phyloP scores from a whole-genome alignment of 139 green algal species.

The Zygnema cylindricum region DNA sequence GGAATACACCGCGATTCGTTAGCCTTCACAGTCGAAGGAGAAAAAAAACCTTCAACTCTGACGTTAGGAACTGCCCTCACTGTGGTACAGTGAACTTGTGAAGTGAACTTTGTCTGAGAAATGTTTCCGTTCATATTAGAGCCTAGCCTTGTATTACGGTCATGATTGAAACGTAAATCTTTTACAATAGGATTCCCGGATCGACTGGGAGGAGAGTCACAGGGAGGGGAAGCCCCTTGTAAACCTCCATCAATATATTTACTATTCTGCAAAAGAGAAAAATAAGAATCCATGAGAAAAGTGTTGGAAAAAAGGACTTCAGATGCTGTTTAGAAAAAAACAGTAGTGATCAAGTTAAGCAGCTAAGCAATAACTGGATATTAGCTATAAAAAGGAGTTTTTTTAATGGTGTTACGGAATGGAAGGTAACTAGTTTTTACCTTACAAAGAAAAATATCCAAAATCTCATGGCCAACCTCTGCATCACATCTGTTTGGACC shows the following conservation, averaged over 20 bases:
- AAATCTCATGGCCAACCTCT: neutral
- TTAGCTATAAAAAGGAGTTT: neutral
- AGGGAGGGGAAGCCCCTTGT: neutral
- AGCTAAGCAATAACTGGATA: neutral
- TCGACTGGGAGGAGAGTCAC: neutral
- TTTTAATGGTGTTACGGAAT: neutral
- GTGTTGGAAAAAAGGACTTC: neutral
- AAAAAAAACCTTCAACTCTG: neutral
- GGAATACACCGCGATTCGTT: neutral
- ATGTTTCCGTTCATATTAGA: neutral
- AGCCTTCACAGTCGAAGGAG: neutral
- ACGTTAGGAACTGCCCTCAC: neutral
- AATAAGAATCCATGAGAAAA: neutral
- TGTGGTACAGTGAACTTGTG: neutral
- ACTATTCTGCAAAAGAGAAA: neutral
- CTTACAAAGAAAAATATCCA: constrained; percentile 6
- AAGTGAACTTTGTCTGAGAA: neutral
- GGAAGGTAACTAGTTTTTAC: neutral
- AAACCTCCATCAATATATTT: neutral
- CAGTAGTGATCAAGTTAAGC: neutral
- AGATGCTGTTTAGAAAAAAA: neutral
- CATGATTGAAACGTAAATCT: neutral
- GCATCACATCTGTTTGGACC: neutral
- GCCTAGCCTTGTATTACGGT: neutral
- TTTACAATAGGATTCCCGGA: neutral